These are phyloP conservation scores for Chlorella sp. DNA, from an alignment of 139 green algal genomes.

Conservation along the genomic window DNA sequence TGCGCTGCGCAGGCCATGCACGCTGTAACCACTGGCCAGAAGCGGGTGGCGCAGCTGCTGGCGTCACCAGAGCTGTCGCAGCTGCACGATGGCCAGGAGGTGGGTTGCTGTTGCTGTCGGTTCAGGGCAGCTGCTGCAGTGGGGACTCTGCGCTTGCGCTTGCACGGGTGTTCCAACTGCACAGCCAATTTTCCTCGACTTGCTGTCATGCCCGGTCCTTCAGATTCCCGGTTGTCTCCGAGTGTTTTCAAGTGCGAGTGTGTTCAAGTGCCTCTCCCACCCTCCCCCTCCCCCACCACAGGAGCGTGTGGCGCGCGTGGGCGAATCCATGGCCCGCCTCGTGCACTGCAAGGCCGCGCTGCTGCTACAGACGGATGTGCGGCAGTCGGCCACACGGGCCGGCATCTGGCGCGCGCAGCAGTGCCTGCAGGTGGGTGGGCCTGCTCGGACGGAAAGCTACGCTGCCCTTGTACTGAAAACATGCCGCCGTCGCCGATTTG, in stretches of 20 bases:
- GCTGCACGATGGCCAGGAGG: neutral
- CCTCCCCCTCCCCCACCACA: neutral
- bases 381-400: slow-evolving; percentile 60
- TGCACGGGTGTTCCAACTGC: too few species aligned
- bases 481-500: too few species aligned
- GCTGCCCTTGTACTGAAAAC: too few species aligned
- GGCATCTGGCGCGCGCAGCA: slow-evolving; percentile 69
- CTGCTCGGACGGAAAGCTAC: too few species aligned
- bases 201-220: too few species aligned
- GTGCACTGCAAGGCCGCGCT: slow-evolving; percentile 74
- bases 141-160: too few species aligned
- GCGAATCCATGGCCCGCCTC: slow-evolving; percentile 54
- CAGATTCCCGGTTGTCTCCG: too few species aligned
- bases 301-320: slow-evolving; percentile 47
- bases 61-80: slow-evolving; percentile 2
- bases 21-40: slow-evolving; percentile 69
- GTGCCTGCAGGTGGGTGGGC: slow-evolving; percentile 49
- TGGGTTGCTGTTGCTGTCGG: neutral
- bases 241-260: too few species aligned
- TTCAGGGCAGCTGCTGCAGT: too few species aligned
- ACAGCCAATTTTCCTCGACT: too few species aligned
- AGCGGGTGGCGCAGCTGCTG: slow-evolving; percentile 63
- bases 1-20: slow-evolving; percentile 70
- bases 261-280: too few species aligned
- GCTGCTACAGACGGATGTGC: slow-evolving; percentile 74